phyloP scores from a whole-genome alignment of 768 basidiomycete species.

The Rhizopogon vulgaris region DNA sequence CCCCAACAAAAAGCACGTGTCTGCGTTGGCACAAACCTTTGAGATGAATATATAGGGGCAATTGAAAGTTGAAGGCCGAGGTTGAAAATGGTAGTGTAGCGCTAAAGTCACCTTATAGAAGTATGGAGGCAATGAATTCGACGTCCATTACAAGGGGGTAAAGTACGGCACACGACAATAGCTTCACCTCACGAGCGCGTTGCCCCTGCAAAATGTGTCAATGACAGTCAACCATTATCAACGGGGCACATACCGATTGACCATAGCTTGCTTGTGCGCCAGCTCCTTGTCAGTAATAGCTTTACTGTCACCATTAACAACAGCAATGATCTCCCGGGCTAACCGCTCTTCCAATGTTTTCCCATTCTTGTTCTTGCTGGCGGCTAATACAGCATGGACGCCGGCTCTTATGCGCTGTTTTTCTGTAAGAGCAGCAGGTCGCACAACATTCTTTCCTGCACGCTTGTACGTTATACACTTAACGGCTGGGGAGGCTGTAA shows the following conservation, averaged over 20 bases:
- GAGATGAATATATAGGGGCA: too few species aligned
- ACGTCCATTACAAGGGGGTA: neutral
- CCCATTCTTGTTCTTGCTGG: conserved; percentile 50
- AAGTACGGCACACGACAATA: neutral
- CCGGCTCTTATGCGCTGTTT: conserved; percentile 71
- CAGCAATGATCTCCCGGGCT: conserved; percentile 70
- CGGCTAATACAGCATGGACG: conserved; percentile 65
- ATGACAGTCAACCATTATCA: neutral
- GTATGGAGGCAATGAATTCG: neutral
- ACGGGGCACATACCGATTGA: conserved; percentile 56
- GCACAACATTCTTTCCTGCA: conserved; percentile 58
- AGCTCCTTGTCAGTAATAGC: conserved; percentile 58
- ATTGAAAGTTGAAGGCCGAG: too few species aligned
- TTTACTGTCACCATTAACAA: conserved; percentile 56
- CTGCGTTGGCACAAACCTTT: too few species aligned
- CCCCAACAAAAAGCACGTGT: too few species aligned
- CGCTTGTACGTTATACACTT: conserved; percentile 50
- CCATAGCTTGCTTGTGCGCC: conserved; percentile 63
- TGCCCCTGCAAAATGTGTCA: conserved; percentile 14
- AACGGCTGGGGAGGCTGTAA: conserved; percentile 65
- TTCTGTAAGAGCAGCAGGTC: conserved; percentile 71
- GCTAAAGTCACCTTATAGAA: neutral
- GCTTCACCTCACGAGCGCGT: conserved; percentile 1
- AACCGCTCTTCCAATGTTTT: conserved; percentile 61
- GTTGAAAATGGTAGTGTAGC: neutral